A percentile compares a stretch with the other conserved stretches of the same genome.
These are phyloP conservation scores for Dryadomyces quercus-mongolicae DNA, from an alignment of 2,329 filamentous ascomycete genomes.

Conservation along the genomic window DNA sequence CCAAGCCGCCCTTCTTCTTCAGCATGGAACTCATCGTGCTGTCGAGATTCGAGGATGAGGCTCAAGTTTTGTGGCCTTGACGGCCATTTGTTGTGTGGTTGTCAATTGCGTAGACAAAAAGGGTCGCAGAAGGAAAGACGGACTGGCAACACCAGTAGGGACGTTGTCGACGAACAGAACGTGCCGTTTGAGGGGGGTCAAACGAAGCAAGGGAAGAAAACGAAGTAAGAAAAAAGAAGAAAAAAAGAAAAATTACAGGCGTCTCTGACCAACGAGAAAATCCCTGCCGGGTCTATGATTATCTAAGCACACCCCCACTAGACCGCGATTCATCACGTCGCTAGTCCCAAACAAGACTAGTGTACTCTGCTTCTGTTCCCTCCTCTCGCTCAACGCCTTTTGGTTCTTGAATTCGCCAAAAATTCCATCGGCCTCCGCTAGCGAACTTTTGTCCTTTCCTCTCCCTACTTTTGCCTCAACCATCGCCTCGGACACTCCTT, in stretches of 20 bases:
- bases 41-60: not conserved
- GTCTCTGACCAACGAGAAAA: not conserved
- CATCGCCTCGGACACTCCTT: conserved; percentile 1
- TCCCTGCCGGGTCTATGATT: not conserved
- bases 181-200: not conserved
- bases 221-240: not conserved
- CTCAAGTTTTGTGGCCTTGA: not conserved
- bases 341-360: conserved; percentile 4
- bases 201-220: not conserved
- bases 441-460: not conserved
- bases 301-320: conserved; percentile 4
- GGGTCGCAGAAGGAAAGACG: no score
- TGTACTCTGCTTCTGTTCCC: not conserved
- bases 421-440: conserved; percentile 3
- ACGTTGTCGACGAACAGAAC: not conserved
- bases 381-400: conserved; percentile 4
- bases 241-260: not conserved
- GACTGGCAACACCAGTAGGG: no score
- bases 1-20: conserved; percentile 52
- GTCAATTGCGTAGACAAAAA: not conserved
- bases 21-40: conserved; percentile 31
- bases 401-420: conserved; percentile 9
- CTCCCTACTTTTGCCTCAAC: conserved; percentile 5
- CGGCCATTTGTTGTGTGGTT: not conserved
- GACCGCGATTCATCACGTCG: conserved; percentile 5